These are phyloP conservation scores for Berkeleyomyces rouxiae DNA, from an alignment of 2,329 filamentous ascomycete species.

Conservation along the genomic window DNA sequence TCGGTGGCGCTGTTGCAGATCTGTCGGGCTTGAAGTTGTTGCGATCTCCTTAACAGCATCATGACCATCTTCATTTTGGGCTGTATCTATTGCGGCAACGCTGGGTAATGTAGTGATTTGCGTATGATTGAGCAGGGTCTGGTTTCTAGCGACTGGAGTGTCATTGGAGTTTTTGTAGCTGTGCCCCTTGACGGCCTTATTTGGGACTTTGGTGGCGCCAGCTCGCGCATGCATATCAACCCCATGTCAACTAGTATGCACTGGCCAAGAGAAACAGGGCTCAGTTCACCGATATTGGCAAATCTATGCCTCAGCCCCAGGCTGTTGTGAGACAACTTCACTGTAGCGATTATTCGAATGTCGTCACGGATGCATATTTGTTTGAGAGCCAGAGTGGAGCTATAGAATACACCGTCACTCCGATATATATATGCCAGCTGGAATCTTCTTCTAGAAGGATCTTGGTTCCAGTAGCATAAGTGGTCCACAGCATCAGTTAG, in stretches of 20 bases:
- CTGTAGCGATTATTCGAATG: not conserved
- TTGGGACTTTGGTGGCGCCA: slow-evolving; percentile 50
- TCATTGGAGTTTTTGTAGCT: slow-evolving; percentile 68
- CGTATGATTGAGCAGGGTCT: slow-evolving; percentile 57
- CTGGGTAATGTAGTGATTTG: slow-evolving; percentile 44
- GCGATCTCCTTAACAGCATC: slow-evolving; percentile 60
- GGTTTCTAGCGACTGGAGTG: slow-evolving; percentile 64
- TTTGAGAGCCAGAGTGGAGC: slow-evolving; percentile 15
- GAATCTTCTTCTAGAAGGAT: slow-evolving; percentile 36
- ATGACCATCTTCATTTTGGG: slow-evolving; percentile 70
- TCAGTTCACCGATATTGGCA: slow-evolving; percentile 42
- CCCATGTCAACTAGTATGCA: slow-evolving; percentile 23
- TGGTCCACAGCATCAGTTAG: too few species aligned
- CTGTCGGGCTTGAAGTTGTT: slow-evolving; percentile 77
- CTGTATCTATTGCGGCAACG: slow-evolving; percentile 57
- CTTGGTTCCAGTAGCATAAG: not conserved
- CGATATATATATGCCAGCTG: slow-evolving; percentile 19
- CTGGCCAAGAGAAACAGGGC: slow-evolving; percentile 39
- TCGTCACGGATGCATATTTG: not conserved
- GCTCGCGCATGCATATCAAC: slow-evolving; percentile 40
- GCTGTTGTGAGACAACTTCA: not conserved
- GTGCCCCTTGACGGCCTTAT: slow-evolving; percentile 60
- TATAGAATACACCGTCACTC: slow-evolving; percentile 17
- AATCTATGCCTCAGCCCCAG: not conserved
- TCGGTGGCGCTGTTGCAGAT: slow-evolving; percentile 65